Percentiles rank a stretch among this genome's conserved stretches.
Evolutionary conservation across 768 basidiomycete genomes (phyloP).

Genomic region (Rhizopogon rudus): DNA sequence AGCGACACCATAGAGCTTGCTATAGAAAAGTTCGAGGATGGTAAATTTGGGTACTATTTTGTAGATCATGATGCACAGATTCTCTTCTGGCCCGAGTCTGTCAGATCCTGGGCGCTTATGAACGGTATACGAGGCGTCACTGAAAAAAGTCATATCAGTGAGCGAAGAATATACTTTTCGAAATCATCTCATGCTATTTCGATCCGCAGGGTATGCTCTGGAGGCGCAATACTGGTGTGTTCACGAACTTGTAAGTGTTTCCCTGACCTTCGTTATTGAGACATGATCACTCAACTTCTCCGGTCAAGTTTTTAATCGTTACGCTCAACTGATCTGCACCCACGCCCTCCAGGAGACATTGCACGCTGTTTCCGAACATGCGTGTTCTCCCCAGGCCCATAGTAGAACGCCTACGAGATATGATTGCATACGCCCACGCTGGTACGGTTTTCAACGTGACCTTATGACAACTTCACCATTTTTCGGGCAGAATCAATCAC

Average conservation of each 20-base stretch:
- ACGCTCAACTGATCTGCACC: background rate
- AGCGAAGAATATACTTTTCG: background rate
- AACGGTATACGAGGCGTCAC: conserved; percentile 23
- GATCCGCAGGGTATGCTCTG: background rate
- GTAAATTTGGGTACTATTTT: conserved; percentile 35
- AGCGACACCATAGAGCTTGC: background rate
- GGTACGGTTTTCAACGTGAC: background rate
- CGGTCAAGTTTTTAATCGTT: background rate
- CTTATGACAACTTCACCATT: too few relatives aligned
- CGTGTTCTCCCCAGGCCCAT: background rate
- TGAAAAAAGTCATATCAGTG: conserved; percentile 7
- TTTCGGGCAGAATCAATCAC: conserved; percentile 30
- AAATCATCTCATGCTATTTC: background rate
- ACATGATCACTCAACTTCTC: background rate
- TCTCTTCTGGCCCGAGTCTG: conserved; percentile 41
- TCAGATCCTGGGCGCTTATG: conserved; percentile 27
- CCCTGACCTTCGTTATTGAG: background rate
- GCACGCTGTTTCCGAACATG: conserved; percentile 11
- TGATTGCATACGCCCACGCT: conserved; percentile 6
- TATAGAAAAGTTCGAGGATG: background rate
- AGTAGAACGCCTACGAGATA: conserved; percentile 2
- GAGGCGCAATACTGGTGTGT: conserved; percentile 3
- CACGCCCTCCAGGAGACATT: conserved; percentile 17
- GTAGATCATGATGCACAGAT: conserved; percentile 36
- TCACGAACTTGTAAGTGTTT: background rate